Base-by-base conservation (phyloP, 129 eudicot genomes). In the Helichrysum umbraculigerum region DNA sequence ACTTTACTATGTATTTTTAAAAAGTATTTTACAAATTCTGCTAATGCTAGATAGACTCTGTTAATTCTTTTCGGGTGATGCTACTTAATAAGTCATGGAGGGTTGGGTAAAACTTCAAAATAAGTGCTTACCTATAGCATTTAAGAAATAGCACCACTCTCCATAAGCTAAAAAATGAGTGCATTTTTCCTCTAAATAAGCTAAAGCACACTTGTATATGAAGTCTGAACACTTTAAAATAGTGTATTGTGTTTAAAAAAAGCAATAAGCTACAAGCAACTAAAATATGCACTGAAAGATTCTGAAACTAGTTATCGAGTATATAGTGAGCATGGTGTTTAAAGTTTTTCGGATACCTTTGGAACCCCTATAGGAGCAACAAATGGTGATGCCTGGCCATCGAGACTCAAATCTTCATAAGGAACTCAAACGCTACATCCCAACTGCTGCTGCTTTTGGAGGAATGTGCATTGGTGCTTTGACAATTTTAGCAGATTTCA, bases 381-480 rank as follows among this genome's bases (percentile, higher is more conserved):
- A 74, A 77, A 81, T 85, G 86, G 81, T 78, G 83, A 85, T 85
- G 83, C 88, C 88, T 6, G 88, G 88, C 16, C 86, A 81, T 17
- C 41, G 84, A 20, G 84, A 81, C 66, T 74, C 84, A 6, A 81
- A 81, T 66, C 80, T 81, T 11, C 84, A 81, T 51, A 81, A 81
- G 76, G 84, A 81, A 32, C 81, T 81, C 58, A 81, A 81, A 25
- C 66, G 84, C 17, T 81, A 81, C 80, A 81, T 81, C 52, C 84
- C 84, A 33, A 81, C 80, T 10, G 84, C 84, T 19, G 84, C 84
- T 33, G 84, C 84, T 0, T 81, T 81, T 34, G 84, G 84, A 70
- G 84, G 84, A 33, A 75, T 81, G 84, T 81, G 84, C 22, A 81
- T 81, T 17, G 84, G 84, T 42, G 84, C 80, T 2, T 70, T 81